A percentile compares a stretch with the other conserved stretches of the same genome.
phyloP scores from a whole-genome alignment of 2,329 filamentous ascomycete species.

The Colletotrichum endophyticum region DNA sequence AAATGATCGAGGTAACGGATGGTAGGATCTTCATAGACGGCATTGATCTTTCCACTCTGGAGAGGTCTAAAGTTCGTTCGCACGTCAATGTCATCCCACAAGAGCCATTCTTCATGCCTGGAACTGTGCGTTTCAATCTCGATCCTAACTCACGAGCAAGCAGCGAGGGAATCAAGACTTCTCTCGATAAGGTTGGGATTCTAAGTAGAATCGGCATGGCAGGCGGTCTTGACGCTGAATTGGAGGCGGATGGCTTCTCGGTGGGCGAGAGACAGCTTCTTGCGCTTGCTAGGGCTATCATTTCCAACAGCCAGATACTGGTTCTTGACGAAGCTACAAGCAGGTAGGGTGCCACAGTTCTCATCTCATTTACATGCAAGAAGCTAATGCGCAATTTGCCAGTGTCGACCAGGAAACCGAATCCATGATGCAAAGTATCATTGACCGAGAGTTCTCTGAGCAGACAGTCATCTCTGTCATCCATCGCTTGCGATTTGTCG shows the following conservation, averaged over 20 bases:
- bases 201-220: constrained; percentile 40
- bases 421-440: neutral
- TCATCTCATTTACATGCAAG: neutral
- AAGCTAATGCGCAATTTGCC: neutral
- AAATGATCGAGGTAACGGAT: constrained; percentile 48
- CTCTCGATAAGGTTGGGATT: constrained; percentile 52
- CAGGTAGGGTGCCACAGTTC: neutral
- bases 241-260: constrained; percentile 38
- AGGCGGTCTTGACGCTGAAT: constrained; percentile 40
- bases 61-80: constrained; percentile 24
- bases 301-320: constrained; percentile 29
- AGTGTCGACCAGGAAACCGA: neutral
- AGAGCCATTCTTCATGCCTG: constrained; percentile 54
- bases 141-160: constrained; percentile 43
- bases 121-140: constrained; percentile 52
- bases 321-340: constrained; percentile 3
- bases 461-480: neutral
- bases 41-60: constrained; percentile 34
- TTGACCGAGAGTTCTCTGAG: neutral
- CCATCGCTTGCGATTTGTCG: neutral
- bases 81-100: constrained; percentile 53
- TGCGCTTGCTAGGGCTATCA: constrained; percentile 49
- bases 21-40: constrained; percentile 50
- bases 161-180: constrained; percentile 47
- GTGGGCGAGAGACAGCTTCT: constrained; percentile 54